These are phyloP conservation scores for Trichoderma oligosporum DNA, from an alignment of 2,329 filamentous ascomycete species.

Conservation along the genomic window DNA sequence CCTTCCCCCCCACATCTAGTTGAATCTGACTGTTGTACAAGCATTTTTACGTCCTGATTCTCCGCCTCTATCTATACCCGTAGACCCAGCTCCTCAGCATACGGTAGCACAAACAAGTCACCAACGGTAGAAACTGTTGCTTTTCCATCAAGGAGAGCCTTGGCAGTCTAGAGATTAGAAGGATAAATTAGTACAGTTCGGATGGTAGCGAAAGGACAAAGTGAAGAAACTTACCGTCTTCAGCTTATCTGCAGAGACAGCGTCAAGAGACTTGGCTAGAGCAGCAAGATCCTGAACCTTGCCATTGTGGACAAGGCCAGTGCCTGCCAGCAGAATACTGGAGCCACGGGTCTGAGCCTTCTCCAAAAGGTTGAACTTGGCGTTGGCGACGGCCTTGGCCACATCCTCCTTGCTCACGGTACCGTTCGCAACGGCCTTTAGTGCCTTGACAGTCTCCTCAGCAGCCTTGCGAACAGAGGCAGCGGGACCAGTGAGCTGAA, in stretches of 20 bases:
- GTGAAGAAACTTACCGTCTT: conserved; percentile 66
- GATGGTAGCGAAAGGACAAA: too few species aligned
- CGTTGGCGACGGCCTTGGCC: conserved; percentile 84
- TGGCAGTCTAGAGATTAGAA: conserved; percentile 64
- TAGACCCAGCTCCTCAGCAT: conserved; percentile 88
- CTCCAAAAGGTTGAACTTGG: conserved; percentile 89
- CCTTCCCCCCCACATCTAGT: conserved; percentile 36
- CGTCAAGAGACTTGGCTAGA: conserved; percentile 72
- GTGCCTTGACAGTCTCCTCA: conserved; percentile 70
- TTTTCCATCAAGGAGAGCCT: conserved; percentile 82
- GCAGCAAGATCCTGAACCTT: conserved; percentile 81
- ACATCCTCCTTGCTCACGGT: conserved; percentile 78
- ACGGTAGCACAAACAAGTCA: conserved; percentile 87
- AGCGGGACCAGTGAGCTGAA: conserved; percentile 75
- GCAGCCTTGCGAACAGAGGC: conserved; percentile 69
- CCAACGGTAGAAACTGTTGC: conserved; percentile 86
- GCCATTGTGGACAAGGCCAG: conserved; percentile 74
- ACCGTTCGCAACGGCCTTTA: conserved; percentile 77
- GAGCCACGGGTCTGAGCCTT: conserved; percentile 72
- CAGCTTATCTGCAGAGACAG: conserved; percentile 77
- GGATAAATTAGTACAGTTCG: not conserved
- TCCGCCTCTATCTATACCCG: conserved; percentile 66
- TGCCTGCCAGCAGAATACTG: conserved; percentile 78
- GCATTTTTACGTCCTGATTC: conserved; percentile 33
- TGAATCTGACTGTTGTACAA: conserved; percentile 42